Base-by-base conservation (phyloP, 768 basidiomycete genomes). In the Harrya chromipes region DNA sequence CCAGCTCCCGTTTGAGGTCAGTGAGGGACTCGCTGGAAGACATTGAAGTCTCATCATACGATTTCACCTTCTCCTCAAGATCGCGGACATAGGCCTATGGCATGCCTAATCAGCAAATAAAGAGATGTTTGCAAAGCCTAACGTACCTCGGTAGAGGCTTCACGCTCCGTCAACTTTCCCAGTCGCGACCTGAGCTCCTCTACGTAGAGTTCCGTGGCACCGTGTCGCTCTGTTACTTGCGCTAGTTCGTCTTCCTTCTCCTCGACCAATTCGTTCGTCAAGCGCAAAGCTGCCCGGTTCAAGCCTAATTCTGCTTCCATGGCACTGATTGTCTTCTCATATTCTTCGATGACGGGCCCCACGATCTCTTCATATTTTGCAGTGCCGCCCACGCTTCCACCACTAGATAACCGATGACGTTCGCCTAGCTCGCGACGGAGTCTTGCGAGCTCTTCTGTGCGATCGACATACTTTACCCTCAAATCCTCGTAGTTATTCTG, bases 301-400 rank as follows among this genome's bases (percentile, higher is more conserved):
- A 94, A 74, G 56, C 80, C 89, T 46, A 97, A 76, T 69, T 95
- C 93, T 0, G 89, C 90, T 68, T 99, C 97, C 79, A 99, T 87
- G 3, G 92, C 87, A 36, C 84, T 80, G 56, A 98, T 95, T 1
- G 93, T 92, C 76, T 95, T 93, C 75, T 99, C 95, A 69, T 99
- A 99, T 71, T 97, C 94, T 70, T 97, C 90, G 44, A 99, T 97
- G 58, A 99, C 94, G 2, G 95, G 95, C 14, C 93, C 94, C 19
- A 98, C 94, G 54, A 89, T 93, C 69, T 92, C 91, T 62, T 92
- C 91, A 61, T 92, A 92, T 61, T 84, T 86, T 52, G 77, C 84
- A 4, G 84, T 88, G 16, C 82, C 87, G 4, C 81, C 79, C 19
- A 85, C 59, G 29, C 80, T 78, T 24, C 88, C 87, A 8, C 80